Evolutionary conservation across 2,329 filamentous ascomycete species (phyloP), one percentile per base, ranked within the genome.

Genomic region (Alternaria consortialis): DNA sequence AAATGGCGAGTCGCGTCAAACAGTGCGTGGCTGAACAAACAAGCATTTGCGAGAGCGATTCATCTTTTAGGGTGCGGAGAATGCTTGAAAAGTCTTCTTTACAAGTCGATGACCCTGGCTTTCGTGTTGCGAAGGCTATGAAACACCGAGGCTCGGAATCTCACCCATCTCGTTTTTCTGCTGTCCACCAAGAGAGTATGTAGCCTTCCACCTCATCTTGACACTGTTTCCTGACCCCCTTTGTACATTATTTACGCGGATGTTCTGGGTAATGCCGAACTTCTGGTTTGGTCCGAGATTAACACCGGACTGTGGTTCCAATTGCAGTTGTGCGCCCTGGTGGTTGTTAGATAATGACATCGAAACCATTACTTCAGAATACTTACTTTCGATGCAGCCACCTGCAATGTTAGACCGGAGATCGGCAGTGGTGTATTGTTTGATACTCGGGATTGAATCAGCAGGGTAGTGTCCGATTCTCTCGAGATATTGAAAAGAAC

Each of bases 181-280:
- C 73, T 89, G 87, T 3, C 80, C 84, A 3, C 87, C 90, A 12
- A 95, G 77, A 72, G 86, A 88, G 80, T 97, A 98, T 5, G 90
- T 88, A 27, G 92, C 88, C 71, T 92, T 92, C 92, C 94, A 99
- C 64, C 95, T 85, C 80, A 99, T 87, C 81, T 96, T 97, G 62
- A 96, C 89, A n/a, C 84, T 86, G 58, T 88, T 88, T 1, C 95
- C 95, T 74, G 90, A 91, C 43, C 87, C 84, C 64, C 81, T 82
- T 70, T 93, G 88, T 1, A 93, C 90, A 1, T 93, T 89, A 68
- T 92, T 88, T 27, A 98, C 83, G 47, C 90, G 84, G 64, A 97
- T 93, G 17, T 88, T 86, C 80, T 98, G 95, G 36, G 88, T 91
- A 53, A 99, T 89, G 29, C 93, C 94, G 71, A 86, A 87, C 76